phyloP scores from a whole-genome alignment of 2,329 filamentous ascomycete species.

The Penicillium sp. region DNA sequence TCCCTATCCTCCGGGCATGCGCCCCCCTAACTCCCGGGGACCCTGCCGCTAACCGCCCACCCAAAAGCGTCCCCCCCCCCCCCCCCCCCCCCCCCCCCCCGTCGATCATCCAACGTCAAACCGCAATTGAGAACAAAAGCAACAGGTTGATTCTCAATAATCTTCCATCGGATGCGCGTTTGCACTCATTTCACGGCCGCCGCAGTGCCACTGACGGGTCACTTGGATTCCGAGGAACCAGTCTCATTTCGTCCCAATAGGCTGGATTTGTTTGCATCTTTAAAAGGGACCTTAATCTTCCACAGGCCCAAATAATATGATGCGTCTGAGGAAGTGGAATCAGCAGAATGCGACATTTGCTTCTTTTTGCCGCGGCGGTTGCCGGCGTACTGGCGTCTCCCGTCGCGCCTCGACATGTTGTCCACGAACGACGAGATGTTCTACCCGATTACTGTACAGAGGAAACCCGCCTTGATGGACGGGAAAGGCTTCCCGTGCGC shows the following conservation, averaged over 20 bases:
- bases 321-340: neutral
- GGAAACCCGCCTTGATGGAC: constrained; percentile 39
- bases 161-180: neutral
- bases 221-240: neutral
- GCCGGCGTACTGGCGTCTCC: constrained; percentile 10
- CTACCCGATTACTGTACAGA: constrained; percentile 45
- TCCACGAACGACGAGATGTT: constrained; percentile 48
- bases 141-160: too few species aligned
- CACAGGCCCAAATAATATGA: neutral
- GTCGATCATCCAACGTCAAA: neutral
- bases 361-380: neutral
- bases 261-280: neutral
- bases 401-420: constrained; percentile 39
- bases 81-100: too few species aligned
- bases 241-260: neutral
- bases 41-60: too few species aligned
- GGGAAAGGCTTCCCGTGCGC: constrained; percentile 49
- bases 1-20: too few species aligned
- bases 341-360: neutral
- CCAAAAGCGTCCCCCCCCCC: too few species aligned
- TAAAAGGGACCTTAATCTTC: neutral
- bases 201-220: neutral
- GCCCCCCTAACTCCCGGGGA: too few species aligned
- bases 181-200: neutral
- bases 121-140: neutral